Percentiles rank a stretch among this genome's conserved stretches.
Conservation (phyloP, 2,329 filamentous ascomycete species). For the Hysterium pulicare region DNA sequence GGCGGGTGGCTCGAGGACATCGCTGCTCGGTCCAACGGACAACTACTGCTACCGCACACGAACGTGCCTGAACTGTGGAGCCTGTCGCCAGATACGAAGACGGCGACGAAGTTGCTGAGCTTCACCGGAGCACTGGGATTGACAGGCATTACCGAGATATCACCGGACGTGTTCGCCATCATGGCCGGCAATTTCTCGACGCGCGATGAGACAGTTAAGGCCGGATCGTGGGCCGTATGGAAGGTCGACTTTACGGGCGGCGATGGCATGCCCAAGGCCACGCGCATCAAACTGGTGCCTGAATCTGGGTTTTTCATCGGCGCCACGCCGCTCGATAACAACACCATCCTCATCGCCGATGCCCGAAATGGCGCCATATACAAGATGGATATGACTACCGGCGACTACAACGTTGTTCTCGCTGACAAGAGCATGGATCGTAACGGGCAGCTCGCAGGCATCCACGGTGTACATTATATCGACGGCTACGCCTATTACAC, state of each 20-base stretch:
- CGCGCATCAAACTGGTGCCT: constrained; percentile 4
- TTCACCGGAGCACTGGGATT: not conserved
- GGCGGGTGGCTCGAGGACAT: not conserved
- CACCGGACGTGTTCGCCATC: not conserved
- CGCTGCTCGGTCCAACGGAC: not conserved
- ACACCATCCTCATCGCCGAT: not conserved
- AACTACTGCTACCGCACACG: not conserved
- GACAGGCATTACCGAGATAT: not conserved
- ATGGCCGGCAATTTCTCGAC: not conserved
- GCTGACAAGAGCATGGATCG: not conserved
- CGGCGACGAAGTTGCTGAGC: not conserved
- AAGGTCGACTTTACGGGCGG: not conserved
- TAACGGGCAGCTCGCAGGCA: constrained; percentile 13
- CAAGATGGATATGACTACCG: not conserved
- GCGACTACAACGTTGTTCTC: not conserved
- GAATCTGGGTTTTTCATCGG: not conserved
- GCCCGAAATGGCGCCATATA: not conserved
- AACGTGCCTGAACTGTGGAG: not conserved
- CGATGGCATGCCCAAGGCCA: not conserved
- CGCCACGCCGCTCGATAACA: not conserved
- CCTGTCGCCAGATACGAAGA: not conserved
- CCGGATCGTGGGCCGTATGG: not conserved
- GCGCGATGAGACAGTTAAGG: not conserved
- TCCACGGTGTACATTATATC: constrained; percentile 17
- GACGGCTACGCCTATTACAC: constrained; percentile 18